Evolutionary conservation across 2,329 filamentous ascomycete genomes (phyloP).

Genomic region (Clarireedia hainanense): DNA sequence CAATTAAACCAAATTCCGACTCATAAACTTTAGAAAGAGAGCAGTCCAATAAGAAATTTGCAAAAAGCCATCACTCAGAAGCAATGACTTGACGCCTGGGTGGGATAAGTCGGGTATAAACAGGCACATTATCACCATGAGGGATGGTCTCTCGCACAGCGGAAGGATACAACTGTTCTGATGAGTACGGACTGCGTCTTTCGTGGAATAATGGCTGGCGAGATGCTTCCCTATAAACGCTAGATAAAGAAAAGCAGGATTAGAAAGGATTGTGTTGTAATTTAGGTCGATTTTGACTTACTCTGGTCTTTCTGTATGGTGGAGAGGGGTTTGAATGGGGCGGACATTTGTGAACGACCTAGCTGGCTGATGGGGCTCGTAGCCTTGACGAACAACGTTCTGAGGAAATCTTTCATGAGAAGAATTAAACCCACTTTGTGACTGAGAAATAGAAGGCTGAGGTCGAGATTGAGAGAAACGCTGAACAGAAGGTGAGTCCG

Average conservation of each 20-base stretch:
- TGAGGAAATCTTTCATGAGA: constrained; percentile 18
- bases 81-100: constrained; percentile 18
- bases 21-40: too few relatives aligned
- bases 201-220: constrained; percentile 12
- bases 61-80: constrained; percentile 9
- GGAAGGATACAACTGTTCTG: not conserved
- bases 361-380: constrained; percentile 12
- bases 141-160: constrained; percentile 5
- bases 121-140: constrained; percentile 2
- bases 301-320: constrained; percentile 20
- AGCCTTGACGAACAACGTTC: constrained; percentile 11
- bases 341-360: constrained; percentile 15
- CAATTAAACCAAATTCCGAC: too few relatives aligned
- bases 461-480: constrained; percentile 27
- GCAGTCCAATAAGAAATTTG: not conserved
- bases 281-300: constrained; percentile 16
- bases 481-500: constrained; percentile 23
- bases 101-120: constrained; percentile 10
- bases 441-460: constrained; percentile 14
- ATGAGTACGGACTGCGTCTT: not conserved
- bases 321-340: constrained; percentile 17
- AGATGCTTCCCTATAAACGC: constrained; percentile 11
- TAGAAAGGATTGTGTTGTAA: constrained; percentile 11
- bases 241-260: constrained; percentile 9
- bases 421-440: constrained; percentile 18